phyloP scores from a whole-genome alignment of 169 alveolate genomes.

The Cryptosporidium viatorum region DNA sequence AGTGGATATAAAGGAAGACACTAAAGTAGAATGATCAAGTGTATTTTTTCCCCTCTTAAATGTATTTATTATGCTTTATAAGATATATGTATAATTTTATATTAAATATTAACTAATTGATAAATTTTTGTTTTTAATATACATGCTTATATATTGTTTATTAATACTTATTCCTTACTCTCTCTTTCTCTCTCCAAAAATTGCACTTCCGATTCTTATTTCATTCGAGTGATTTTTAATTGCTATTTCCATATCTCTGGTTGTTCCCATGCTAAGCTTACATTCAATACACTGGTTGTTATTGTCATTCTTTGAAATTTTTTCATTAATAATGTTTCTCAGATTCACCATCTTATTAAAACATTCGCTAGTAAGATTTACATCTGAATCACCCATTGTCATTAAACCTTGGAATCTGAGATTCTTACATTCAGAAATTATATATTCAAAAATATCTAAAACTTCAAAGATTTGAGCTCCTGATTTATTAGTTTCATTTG shows the following conservation, averaged over 20 bases:
- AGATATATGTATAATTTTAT: slow-evolving; percentile 4
- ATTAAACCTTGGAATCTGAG: slow-evolving; percentile 91
- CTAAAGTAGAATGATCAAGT: not conserved
- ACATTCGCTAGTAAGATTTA: slow-evolving; percentile 79
- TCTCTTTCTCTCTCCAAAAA: slow-evolving; percentile 84
- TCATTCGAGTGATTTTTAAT: slow-evolving; percentile 88
- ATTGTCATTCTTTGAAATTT: slow-evolving; percentile 77
- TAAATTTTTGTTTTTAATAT: not conserved
- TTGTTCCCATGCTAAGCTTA: slow-evolving; percentile 92
- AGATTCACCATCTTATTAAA: slow-evolving; percentile 81
- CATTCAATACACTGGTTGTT: slow-evolving; percentile 17
- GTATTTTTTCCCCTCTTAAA: not conserved
- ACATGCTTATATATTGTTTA: not conserved
- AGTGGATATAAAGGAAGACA: not conserved
- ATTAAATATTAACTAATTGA: not conserved
- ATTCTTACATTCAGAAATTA: slow-evolving; percentile 80
- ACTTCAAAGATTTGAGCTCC: slow-evolving; percentile 85
- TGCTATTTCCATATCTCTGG: slow-evolving; percentile 92
- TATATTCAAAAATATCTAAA: slow-evolving; percentile 78
- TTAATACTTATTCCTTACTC: not conserved
- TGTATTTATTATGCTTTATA: not conserved
- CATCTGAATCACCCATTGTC: slow-evolving; percentile 84
- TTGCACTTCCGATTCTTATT: slow-evolving; percentile 92
- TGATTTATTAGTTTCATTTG: slow-evolving; percentile 88
- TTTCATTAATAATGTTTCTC: slow-evolving; percentile 79